phyloP scores from a whole-genome alignment of 2,329 filamentous ascomycete species.

The Microdochium trichocladiopsis region DNA sequence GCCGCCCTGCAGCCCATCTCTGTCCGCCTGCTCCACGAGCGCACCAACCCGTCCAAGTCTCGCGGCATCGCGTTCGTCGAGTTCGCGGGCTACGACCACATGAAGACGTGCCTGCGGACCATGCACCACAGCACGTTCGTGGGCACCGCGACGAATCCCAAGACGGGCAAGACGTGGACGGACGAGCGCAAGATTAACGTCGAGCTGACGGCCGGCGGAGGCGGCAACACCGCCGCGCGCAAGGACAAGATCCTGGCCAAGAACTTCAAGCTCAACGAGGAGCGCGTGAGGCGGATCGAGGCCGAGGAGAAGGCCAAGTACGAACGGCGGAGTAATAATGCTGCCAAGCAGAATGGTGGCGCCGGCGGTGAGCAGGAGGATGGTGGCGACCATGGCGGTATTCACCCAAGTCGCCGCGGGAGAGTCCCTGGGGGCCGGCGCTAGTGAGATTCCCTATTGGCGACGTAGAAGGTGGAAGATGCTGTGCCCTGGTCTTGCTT shows the following conservation, averaged over 20 bases:
- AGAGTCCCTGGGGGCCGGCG: conserved; percentile 10
- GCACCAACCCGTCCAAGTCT: conserved; percentile 52
- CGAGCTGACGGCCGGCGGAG: conserved; percentile 86
- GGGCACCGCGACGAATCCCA: conserved; percentile 22
- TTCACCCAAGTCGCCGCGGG: conserved; percentile 46
- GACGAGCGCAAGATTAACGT: conserved; percentile 77
- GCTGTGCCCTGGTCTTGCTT: too few species aligned
- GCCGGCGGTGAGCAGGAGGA: conserved; percentile 19
- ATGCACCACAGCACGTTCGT: conserved; percentile 79
- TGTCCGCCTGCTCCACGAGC: conserved; percentile 68
- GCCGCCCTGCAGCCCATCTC: conserved; percentile 62
- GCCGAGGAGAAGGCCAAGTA: conserved; percentile 31
- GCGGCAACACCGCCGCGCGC: conserved; percentile 66
- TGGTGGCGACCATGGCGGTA: conserved; percentile 15
- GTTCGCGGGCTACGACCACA: conserved; percentile 77
- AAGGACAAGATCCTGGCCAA: conserved; percentile 75
- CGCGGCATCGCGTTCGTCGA: conserved; percentile 84
- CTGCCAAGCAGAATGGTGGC: conserved; percentile 15
- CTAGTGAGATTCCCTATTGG: not conserved
- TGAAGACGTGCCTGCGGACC: conserved; percentile 87
- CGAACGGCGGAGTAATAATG: conserved; percentile 22
- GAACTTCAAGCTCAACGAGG: conserved; percentile 77
- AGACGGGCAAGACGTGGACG: conserved; percentile 28
- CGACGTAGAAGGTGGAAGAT: not conserved
- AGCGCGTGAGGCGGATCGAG: conserved; percentile 41